Base-by-base conservation (phyloP, 2,329 filamentous ascomycete genomes). In the Colletotrichum tropicale region DNA sequence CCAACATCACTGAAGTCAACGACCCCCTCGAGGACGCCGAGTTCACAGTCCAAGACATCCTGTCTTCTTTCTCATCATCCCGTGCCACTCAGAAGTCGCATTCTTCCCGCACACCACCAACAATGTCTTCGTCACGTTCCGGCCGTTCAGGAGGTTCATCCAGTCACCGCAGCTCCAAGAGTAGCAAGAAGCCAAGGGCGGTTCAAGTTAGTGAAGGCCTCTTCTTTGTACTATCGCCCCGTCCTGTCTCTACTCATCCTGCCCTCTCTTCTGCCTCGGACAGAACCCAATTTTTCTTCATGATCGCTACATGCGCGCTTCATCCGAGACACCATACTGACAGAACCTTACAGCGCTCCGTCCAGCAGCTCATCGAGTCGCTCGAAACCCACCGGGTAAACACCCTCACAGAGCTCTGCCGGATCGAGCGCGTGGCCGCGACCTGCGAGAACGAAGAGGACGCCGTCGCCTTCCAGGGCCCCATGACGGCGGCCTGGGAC, bases 401-500 rank as follows among this genome's bases (percentile, higher is more conserved):
- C 81, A 95, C 94, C 1, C 87, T 95, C 24, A 93, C 91, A 0
- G 93, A 94, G 77, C 89, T 95, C 32, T 92, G 93, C 78, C 92
- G 93, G 18, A 92, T 95, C 78, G 94, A 96, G 82, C 90, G 91
- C 71, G 87, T 91, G 6, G 92, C 94, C 28, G 90, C 92, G 5
- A 83, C 86, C 4, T 88, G 91, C 75, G 88, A 91, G 36, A 87
- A 89, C 55, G 87, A 91, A 58, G 90, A 92, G 69, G 90, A 94
- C 62, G 89, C 89, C 16, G 88, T 89, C 32, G 87, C 87, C 5
- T 90, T 92, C 77, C 89, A 91, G 80, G 85, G 84, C 8, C 92
- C 93, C 13, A 93, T 95, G 92, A 94, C 93, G 5, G 84, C 88
- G 4, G 93, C 94, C 4, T 95, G 93, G 93, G 86, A 89, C 2